Conservation (phyloP, 139 green algal species). For the Closterium sp. region DNA sequence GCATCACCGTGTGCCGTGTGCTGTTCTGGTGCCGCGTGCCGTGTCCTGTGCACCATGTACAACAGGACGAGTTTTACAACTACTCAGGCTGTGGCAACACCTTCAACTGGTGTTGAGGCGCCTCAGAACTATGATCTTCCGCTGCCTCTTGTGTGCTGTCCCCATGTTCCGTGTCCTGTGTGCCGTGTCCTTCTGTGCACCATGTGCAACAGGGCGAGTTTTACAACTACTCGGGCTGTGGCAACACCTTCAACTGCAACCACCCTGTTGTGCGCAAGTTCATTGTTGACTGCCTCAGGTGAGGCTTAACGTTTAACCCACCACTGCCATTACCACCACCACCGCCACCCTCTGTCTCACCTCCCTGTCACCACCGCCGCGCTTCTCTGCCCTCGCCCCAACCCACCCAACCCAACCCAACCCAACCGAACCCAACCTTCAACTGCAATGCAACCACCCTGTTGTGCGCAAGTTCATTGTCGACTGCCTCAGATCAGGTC, state of each 20-base stretch:
- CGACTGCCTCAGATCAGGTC: conserved; percentile 80
- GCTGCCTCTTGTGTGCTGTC: too few relatives aligned
- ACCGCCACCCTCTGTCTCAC: too few relatives aligned
- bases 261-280: conserved; percentile 85
- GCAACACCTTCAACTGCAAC: conserved; percentile 99
- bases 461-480: conserved; percentile 86
- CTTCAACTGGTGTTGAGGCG: too few relatives aligned
- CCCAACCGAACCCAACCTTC: too few relatives aligned
- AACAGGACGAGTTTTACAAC: conserved; percentile 90
- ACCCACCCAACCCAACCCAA: neutral
- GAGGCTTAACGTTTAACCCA: too few relatives aligned
- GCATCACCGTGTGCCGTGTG: too few relatives aligned
- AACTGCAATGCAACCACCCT: conserved; percentile 99
- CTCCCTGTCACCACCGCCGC: too few relatives aligned
- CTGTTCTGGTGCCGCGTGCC: too few relatives aligned
- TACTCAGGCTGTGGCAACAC: conserved; percentile 99
- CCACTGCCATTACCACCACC: too few relatives aligned
- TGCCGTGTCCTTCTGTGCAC: neutral
- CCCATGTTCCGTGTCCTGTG: too few relatives aligned
- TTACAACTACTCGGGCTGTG: conserved; percentile 99
- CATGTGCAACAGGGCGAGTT: conserved; percentile 62
- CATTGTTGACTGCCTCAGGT: conserved; percentile 91
- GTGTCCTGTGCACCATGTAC: neutral
- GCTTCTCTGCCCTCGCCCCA: too few relatives aligned
- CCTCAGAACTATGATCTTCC: too few relatives aligned